phyloP scores from a whole-genome alignment of 306 rosid species.

The Cucumis hystrix region DNA sequence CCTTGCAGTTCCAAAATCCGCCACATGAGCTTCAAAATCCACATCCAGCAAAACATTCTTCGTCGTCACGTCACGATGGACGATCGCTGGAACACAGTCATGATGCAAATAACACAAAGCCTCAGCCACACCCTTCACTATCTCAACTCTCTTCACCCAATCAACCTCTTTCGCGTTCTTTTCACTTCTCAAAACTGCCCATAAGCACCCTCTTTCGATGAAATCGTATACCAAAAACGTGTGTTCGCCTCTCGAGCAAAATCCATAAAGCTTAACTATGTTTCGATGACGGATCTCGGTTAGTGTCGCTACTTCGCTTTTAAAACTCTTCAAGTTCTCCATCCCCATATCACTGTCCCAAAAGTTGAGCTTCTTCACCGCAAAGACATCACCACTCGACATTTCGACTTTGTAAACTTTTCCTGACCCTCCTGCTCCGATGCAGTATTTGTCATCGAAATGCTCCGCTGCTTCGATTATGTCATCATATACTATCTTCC shows the following conservation, averaged over 20 bases:
- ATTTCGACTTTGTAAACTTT: slow-evolving; percentile 23
- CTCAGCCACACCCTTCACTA: slow-evolving; percentile 25
- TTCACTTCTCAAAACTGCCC: slow-evolving; percentile 11
- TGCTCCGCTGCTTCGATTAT: slow-evolving; percentile 23
- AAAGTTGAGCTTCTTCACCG: slow-evolving; percentile 23
- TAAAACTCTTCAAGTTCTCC: slow-evolving; percentile 15
- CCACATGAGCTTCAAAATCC: slow-evolving; percentile 23
- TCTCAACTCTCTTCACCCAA: slow-evolving; percentile 21
- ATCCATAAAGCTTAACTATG: slow-evolving; percentile 19
- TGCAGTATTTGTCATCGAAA: slow-evolving; percentile 18
- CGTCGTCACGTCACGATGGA: slow-evolving; percentile 31
- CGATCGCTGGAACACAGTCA: slow-evolving; percentile 9
- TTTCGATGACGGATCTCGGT: slow-evolving; percentile 13
- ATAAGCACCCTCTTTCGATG: slow-evolving; percentile 25
- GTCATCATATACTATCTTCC: slow-evolving; percentile 23
- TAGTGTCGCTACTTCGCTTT: slow-evolving; percentile 12
- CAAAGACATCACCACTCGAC: slow-evolving; percentile 22
- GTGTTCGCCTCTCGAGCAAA: slow-evolving; percentile 23
- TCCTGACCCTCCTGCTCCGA: slow-evolving; percentile 25
- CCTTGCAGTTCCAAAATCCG: slow-evolving; percentile 36
- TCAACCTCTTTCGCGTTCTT: slow-evolving; percentile 13
- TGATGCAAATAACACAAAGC: slow-evolving; percentile 9
- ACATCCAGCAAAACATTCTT: slow-evolving; percentile 21
- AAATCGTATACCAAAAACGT: slow-evolving; percentile 27
- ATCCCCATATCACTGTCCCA: slow-evolving; percentile 12